Evolutionary conservation across 2,329 filamentous ascomycete genomes (phyloP).

Genomic region (Pseudonectria foliicola): DNA sequence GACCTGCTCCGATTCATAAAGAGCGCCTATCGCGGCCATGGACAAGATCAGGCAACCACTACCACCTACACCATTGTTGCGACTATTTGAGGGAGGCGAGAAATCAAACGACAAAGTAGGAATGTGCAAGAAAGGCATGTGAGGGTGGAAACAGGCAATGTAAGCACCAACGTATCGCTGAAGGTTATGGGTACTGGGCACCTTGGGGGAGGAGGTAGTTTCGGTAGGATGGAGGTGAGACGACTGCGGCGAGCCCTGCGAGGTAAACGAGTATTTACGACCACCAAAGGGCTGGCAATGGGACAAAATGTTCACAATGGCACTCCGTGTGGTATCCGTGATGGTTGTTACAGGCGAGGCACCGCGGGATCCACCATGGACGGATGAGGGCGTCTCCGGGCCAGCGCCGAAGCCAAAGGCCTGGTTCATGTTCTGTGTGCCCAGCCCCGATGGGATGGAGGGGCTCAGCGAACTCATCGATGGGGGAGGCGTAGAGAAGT

Average conservation of each 20-base stretch:
- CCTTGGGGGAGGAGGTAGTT: constrained; percentile 44
- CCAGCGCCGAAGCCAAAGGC: constrained; percentile 56
- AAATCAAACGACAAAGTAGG: constrained; percentile 87
- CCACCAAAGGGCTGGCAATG: constrained; percentile 49
- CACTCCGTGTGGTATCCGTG: constrained; percentile 56
- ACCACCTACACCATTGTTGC: constrained; percentile 59
- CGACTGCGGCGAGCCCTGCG: constrained; percentile 47
- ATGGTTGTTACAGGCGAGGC: constrained; percentile 56
- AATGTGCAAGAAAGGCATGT: constrained; percentile 89
- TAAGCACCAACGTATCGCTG: constrained; percentile 88
- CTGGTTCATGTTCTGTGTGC: constrained; percentile 55
- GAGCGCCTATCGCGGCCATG: constrained; percentile 71
- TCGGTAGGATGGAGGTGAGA: constrained; percentile 41
- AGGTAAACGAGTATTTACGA: constrained; percentile 58
- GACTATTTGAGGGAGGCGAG: constrained; percentile 57
- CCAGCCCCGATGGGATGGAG: constrained; percentile 59
- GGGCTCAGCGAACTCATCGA: constrained; percentile 68
- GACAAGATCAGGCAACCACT: constrained; percentile 78
- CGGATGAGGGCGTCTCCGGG: constrained; percentile 67
- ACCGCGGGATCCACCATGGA: constrained; percentile 56
- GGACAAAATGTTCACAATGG: constrained; percentile 53
- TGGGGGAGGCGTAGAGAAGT: constrained; percentile 72
- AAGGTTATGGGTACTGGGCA: constrained; percentile 78
- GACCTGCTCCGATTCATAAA: constrained; percentile 79
- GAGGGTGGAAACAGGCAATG: constrained; percentile 86